Percentiles rank a stretch among this genome's conserved stretches.
Evolutionary conservation across 257 asterid species (phyloP).

Genomic region (Solanum acaule): DNA sequence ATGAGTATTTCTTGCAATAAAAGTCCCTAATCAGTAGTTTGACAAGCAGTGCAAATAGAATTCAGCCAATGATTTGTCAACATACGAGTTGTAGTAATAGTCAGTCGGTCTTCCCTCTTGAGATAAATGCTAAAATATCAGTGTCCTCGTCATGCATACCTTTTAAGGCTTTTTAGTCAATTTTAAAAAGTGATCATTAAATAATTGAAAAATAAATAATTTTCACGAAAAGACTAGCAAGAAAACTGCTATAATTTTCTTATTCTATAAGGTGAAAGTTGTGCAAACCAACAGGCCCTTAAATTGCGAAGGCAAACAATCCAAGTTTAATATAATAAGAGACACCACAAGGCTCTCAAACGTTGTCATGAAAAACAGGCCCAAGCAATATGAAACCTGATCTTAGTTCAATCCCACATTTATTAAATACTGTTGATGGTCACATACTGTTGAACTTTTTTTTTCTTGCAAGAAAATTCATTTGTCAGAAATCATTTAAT

Average conservation of each 20-base stretch:
- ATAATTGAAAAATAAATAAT: background rate
- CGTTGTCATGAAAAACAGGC: background rate
- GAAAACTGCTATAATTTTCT: background rate
- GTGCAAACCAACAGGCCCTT: background rate
- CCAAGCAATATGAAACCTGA: background rate
- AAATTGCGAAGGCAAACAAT: background rate
- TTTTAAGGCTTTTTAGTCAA: background rate
- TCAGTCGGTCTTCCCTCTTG: background rate
- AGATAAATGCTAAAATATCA: background rate
- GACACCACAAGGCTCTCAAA: background rate
- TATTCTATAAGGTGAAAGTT: background rate
- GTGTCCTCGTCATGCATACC: background rate
- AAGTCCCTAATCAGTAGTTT: background rate
- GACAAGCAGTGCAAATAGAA: background rate
- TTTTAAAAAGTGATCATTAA: background rate
- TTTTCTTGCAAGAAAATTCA: background rate
- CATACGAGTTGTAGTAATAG: background rate
- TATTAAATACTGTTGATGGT: background rate
- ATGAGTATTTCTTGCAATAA: background rate
- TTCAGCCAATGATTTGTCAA: background rate
- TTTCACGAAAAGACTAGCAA: background rate
- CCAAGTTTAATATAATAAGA: background rate
- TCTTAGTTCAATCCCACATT: background rate
- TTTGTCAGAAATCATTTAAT: background rate
- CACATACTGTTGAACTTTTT: background rate